Percentiles rank a stretch among this genome's conserved stretches.
phyloP scores from a whole-genome alignment of 306 rosid species.

The Cajanus cajan region DNA sequence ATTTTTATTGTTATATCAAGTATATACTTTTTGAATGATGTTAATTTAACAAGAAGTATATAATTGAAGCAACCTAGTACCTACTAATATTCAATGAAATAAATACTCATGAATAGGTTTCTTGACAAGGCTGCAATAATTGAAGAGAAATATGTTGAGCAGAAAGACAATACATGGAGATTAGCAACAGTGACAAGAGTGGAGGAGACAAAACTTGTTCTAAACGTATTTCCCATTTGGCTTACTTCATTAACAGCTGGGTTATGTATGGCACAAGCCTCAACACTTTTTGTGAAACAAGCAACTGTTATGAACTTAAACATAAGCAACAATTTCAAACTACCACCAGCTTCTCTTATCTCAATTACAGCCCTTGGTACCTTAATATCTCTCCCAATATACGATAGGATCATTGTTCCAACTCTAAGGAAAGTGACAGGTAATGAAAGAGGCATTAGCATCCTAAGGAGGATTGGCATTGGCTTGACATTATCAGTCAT shows the following conservation, averaged over 20 bases:
- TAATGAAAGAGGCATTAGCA: slow-evolving; percentile 47
- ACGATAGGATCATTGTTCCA: slow-evolving; percentile 45
- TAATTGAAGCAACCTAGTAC: not conserved
- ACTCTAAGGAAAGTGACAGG: slow-evolving; percentile 31
- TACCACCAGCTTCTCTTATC: slow-evolving; percentile 47
- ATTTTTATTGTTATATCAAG: not conserved
- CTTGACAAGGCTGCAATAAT: slow-evolving; percentile 62
- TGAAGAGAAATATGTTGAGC: slow-evolving; percentile 36
- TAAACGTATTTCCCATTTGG: slow-evolving; percentile 49
- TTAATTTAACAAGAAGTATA: not conserved
- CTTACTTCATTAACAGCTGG: slow-evolving; percentile 42
- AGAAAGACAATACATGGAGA: slow-evolving; percentile 46
- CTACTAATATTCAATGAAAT: not conserved
- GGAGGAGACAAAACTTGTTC: slow-evolving; percentile 51
- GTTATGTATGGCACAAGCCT: slow-evolving; percentile 35
- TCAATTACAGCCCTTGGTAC: slow-evolving; percentile 36
- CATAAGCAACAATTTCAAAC: slow-evolving; percentile 15
- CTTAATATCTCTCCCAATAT: slow-evolving; percentile 30
- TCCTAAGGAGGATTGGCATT: slow-evolving; percentile 47
- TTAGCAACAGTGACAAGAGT: slow-evolving; percentile 48
- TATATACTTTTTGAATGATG: not conserved
- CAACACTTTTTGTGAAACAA: slow-evolving; percentile 52
- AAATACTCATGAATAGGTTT: slow-evolving; percentile 31
- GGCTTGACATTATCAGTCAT: slow-evolving; percentile 34
- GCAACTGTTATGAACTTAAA: slow-evolving; percentile 43